Percentiles rank a stretch among this genome's conserved stretches.
Conservation (phyloP, 2,329 filamentous ascomycete genomes). For the Coleophoma crateriformis region DNA sequence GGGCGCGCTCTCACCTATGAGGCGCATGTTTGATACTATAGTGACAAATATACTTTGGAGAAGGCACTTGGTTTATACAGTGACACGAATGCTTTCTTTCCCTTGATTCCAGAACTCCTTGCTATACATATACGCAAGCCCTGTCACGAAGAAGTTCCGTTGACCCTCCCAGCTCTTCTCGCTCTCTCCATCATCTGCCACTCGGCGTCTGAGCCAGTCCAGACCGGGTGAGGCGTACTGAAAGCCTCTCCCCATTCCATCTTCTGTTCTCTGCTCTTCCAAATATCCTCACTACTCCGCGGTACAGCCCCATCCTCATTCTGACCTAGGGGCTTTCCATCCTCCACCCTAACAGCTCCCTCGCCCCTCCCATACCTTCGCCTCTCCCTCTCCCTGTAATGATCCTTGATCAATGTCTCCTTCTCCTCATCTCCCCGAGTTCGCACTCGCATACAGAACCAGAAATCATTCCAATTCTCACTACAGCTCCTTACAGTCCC, state of each 20-base stretch:
- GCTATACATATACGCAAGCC: no score
- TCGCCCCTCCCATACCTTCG: slow-evolving; percentile 51
- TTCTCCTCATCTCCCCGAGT: slow-evolving; percentile 53
- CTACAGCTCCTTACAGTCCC: slow-evolving; percentile 72
- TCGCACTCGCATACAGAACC: slow-evolving; percentile 92
- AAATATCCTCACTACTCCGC: slow-evolving; percentile 80
- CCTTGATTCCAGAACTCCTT: no score
- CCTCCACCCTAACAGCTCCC: slow-evolving; percentile 47
- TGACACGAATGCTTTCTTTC: no score
- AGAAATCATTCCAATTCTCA: slow-evolving; percentile 89
- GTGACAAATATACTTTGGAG: no score
- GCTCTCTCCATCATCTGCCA: slow-evolving; percentile 24
- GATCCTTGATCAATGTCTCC: slow-evolving; percentile 36
- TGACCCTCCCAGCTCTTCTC: slow-evolving; percentile 11
- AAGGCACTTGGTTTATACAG: no score
- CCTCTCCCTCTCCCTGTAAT: slow-evolving; percentile 42
- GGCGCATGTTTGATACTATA: no score
- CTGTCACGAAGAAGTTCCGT: slow-evolving; percentile 1
- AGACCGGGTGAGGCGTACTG: slow-evolving; percentile 31
- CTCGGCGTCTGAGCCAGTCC: slow-evolving; percentile 35
- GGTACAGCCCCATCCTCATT: background rate
- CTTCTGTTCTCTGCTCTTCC: slow-evolving; percentile 65
- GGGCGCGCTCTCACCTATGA: no score
- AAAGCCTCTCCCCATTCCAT: slow-evolving; percentile 38
- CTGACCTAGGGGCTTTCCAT: background rate